Percentiles rank a stretch among this genome's conserved stretches.
Conservation (phyloP, 202 grass and related monocot genomes). For the Hordeum pubiflorum region DNA sequence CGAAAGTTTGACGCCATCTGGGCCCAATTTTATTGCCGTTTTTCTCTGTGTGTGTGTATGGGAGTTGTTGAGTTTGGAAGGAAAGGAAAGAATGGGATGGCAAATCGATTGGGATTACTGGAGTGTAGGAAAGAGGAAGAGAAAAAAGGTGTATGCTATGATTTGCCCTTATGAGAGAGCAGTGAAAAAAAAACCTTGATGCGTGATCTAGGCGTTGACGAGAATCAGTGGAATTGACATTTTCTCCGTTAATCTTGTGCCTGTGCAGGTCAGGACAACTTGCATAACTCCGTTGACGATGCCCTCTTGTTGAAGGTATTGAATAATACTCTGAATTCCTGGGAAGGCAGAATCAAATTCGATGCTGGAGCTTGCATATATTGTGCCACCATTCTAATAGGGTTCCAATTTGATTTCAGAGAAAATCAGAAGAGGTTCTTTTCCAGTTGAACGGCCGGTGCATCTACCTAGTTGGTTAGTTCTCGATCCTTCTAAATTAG, state of each 20-base stretch:
- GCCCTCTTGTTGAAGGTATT: conserved; percentile 70
- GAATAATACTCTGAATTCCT: conserved; percentile 7
- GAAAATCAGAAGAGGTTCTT: conserved; percentile 83
- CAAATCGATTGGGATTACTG: background rate
- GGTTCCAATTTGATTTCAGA: conserved; percentile 55
- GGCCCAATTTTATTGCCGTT: background rate
- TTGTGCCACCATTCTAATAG: conserved; percentile 20
- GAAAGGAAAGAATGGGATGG: background rate
- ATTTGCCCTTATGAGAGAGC: background rate
- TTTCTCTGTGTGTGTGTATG: background rate
- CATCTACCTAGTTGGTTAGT: conserved; percentile 98
- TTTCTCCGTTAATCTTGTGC: conserved; percentile 12
- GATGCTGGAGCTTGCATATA: background rate
- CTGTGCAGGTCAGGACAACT: conserved; percentile 47
- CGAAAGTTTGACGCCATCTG: background rate
- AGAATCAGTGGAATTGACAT: conserved; percentile 16
- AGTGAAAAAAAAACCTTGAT: background rate
- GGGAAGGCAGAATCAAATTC: background rate
- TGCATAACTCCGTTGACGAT: conserved; percentile 66
- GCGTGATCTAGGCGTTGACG: background rate
- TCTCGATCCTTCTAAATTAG: background rate
- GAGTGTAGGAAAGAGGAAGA: background rate
- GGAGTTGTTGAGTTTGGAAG: background rate
- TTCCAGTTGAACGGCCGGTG: conserved; percentile 73
- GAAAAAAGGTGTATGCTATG: background rate